Evolutionary conservation across 176 grass and related monocot genomes (phyloP).

Genomic region (Tillandsia fasciculata): DNA sequence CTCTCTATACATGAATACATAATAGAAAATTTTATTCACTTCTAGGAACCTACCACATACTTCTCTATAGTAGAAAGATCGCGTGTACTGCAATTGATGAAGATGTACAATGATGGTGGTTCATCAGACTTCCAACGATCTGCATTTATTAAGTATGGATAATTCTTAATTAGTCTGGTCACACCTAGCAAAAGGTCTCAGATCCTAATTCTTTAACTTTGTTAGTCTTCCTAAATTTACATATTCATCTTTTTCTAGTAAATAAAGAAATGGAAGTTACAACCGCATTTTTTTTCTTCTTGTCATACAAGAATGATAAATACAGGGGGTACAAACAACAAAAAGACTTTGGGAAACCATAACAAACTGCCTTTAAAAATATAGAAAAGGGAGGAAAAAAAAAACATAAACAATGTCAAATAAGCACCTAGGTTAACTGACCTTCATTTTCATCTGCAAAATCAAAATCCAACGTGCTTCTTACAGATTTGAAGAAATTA

Average conservation of each 20-base stretch:
- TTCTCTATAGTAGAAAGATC: conserved; percentile 93
- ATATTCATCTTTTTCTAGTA: too few species aligned
- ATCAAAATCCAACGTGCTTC: conserved; percentile 92
- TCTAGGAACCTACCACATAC: conserved; percentile 60
- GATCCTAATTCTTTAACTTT: too few species aligned
- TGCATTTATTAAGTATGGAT: conserved; percentile 29
- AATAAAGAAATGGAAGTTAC: too few species aligned
- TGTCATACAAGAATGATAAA: too few species aligned
- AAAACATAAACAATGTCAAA: neutral
- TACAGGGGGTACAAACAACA: too few species aligned
- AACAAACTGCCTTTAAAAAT: too few species aligned
- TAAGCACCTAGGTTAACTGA: conserved; percentile 10
- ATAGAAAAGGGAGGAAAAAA: too few species aligned
- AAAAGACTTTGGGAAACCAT: too few species aligned
- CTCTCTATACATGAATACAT: neutral
- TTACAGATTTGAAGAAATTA: conserved; percentile 79
- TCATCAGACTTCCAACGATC: conserved; percentile 67
- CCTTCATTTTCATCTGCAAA: conserved; percentile 75
- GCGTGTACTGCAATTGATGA: conserved; percentile 92
- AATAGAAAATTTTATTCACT: neutral
- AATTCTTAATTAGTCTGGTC: conserved; percentile 1
- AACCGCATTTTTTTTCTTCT: too few species aligned
- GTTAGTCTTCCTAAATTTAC: too few species aligned
- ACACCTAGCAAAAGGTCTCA: too few species aligned
- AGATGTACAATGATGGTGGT: conserved; percentile 66